Evolutionary conservation across 75 land plant genomes (phyloP).

Genomic region (Adiantum capillusveneris): DNA sequence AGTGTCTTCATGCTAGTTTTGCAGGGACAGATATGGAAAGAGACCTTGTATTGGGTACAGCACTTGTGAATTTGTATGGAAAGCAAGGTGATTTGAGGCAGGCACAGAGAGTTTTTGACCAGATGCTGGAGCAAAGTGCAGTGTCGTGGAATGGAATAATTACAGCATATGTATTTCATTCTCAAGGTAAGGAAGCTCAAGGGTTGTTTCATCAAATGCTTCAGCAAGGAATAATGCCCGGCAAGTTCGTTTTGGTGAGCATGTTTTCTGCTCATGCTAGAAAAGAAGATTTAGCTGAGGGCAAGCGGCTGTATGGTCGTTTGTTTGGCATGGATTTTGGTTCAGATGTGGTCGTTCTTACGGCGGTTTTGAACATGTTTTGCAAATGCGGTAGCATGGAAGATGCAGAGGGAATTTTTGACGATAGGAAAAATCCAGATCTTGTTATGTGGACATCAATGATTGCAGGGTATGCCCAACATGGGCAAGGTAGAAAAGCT

Average conservation of each 20-base stretch:
- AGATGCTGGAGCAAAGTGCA: slow-evolving; percentile 23
- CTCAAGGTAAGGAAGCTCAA: slow-evolving; percentile 32
- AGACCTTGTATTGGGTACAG: slow-evolving; percentile 20
- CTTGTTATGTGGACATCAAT: slow-evolving; percentile 19
- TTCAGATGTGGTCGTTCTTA: slow-evolving; percentile 32
- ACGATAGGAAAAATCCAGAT: slow-evolving; percentile 7
- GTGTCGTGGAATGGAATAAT: slow-evolving; percentile 61
- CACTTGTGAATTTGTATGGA: slow-evolving; percentile 58
- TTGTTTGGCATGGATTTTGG: slow-evolving; percentile 27
- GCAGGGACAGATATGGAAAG: slow-evolving; percentile 24
- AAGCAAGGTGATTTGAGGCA: slow-evolving; percentile 25
- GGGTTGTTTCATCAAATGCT: slow-evolving; percentile 29
- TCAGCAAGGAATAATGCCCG: slow-evolving; percentile 23
- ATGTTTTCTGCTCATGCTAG: slow-evolving; percentile 36
- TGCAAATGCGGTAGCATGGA: slow-evolving; percentile 12
- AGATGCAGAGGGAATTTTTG: slow-evolving; percentile 16
- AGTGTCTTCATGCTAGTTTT: slow-evolving; percentile 30
- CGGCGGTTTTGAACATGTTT: slow-evolving; percentile 39
- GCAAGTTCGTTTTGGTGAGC: slow-evolving; percentile 36
- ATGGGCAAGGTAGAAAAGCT: slow-evolving; percentile 13
- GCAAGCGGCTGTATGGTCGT: slow-evolving; percentile 31
- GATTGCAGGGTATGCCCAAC: slow-evolving; percentile 19
- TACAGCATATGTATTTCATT: slow-evolving; percentile 14
- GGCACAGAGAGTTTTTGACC: slow-evolving; percentile 43
- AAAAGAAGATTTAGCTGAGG: slow-evolving; percentile 25